These are phyloP conservation scores for Neurospora hispaniola DNA, from an alignment of 495 filamentous ascomycete genomes.

Conservation along the genomic window DNA sequence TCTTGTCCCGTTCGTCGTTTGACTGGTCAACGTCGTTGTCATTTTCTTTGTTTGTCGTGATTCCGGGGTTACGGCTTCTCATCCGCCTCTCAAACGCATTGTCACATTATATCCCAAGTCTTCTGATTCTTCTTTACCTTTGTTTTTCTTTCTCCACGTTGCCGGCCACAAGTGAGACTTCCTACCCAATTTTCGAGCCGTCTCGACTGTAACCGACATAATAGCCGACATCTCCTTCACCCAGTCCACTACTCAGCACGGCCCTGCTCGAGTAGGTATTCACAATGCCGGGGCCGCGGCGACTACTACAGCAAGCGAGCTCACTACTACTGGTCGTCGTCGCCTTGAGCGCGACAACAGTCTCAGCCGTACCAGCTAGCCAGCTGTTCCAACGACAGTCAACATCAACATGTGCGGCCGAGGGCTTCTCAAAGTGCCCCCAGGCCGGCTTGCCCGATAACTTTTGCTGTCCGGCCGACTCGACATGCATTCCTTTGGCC, in stretches of 20 bases:
- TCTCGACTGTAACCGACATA: background rate
- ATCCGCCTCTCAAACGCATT: background rate
- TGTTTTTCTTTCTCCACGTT: background rate
- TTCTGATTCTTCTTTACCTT: background rate
- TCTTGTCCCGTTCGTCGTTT: slow-evolving; percentile 3
- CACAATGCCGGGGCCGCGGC: background rate
- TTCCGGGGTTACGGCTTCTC: background rate
- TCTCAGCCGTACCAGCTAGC: slow-evolving; percentile 12
- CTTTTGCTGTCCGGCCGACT: slow-evolving; percentile 62
- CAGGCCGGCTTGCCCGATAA: slow-evolving; percentile 45
- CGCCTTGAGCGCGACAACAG: background rate
- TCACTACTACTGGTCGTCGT: background rate
- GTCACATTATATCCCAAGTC: background rate
- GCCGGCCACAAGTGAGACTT: background rate
- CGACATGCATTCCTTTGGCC: slow-evolving; percentile 58
- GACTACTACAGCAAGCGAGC: background rate
- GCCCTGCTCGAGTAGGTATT: background rate
- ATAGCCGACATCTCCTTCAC: background rate
- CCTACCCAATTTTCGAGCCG: background rate
- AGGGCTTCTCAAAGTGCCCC: slow-evolving; percentile 36
- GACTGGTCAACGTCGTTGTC: background rate
- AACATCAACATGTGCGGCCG: slow-evolving; percentile 18
- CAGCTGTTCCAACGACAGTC: slow-evolving; percentile 24
- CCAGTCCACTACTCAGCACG: background rate
- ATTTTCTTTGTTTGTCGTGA: slow-evolving; percentile 4